A percentile compares a stretch with the other conserved stretches of the same genome.
phyloP scores from a whole-genome alignment of 176 grass and related monocot genomes.

The Cocos nucifera region DNA sequence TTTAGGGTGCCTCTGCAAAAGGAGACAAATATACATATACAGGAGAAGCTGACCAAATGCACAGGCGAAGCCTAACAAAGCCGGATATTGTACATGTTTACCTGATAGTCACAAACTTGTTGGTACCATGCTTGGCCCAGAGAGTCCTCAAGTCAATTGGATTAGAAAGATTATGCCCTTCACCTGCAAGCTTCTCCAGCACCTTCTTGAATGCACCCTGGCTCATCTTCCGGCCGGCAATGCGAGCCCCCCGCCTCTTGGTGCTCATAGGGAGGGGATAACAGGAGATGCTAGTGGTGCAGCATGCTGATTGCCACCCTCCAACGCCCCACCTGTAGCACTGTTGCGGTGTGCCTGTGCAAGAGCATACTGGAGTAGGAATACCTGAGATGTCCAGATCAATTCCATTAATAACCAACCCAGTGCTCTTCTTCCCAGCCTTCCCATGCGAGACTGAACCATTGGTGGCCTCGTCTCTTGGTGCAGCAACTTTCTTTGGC shows the following conservation, averaged over 20 bases:
- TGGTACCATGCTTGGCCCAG: constrained; percentile 91
- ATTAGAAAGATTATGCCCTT: constrained; percentile 83
- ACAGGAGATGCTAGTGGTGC: constrained; percentile 59
- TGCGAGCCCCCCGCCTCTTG: constrained; percentile 50
- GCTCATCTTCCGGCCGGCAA: constrained; percentile 90
- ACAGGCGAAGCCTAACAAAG: constrained; percentile 19
- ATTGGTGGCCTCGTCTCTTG: constrained; percentile 3
- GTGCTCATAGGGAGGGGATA: constrained; percentile 74
- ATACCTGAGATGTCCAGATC: background rate
- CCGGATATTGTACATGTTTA: constrained; percentile 25
- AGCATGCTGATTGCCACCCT: constrained; percentile 11
- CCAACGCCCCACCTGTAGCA: constrained; percentile 12
- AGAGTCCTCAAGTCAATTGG: constrained; percentile 79
- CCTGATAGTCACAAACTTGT: constrained; percentile 88
- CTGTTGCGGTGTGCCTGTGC: constrained; percentile 4
- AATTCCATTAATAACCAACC: constrained; percentile 1
- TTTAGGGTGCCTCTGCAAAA: constrained; percentile 24
- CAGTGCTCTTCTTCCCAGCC: constrained; percentile 6
- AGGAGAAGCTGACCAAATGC: constrained; percentile 20
- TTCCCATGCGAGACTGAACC: background rate
- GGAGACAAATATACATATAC: constrained; percentile 23
- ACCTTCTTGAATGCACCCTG: constrained; percentile 97
- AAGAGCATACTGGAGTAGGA: constrained; percentile 6
- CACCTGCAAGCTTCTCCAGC: constrained; percentile 74
- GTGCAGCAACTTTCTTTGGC: constrained; percentile 14